A percentile compares a stretch with the other conserved stretches of the same genome.
These are phyloP conservation scores for Leishmania tarentolae DNA, from an alignment of 208 protist species.

Conservation along the genomic window DNA sequence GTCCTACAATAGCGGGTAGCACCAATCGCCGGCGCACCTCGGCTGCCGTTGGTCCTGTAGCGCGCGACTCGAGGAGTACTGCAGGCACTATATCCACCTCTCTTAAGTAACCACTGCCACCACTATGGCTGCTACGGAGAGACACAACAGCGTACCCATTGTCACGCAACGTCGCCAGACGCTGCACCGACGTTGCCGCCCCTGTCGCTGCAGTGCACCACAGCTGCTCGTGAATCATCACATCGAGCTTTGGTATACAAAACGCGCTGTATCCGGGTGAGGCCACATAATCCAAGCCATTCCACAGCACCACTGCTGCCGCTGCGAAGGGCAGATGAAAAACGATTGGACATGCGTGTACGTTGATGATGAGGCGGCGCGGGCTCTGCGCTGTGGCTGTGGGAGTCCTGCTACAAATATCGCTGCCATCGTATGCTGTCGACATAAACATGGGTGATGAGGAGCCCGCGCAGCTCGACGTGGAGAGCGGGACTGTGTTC, in stretches of 20 bases:
- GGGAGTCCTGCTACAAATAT: not conserved
- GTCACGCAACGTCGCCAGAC: conserved; percentile 14
- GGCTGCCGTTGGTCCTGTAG: conserved; percentile 14
- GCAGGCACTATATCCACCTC: conserved; percentile 10
- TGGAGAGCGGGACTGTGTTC: conserved; percentile 32
- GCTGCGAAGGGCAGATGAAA: conserved; percentile 39
- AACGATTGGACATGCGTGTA: conserved; percentile 42
- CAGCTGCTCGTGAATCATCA: conserved; percentile 31
- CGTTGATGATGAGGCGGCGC: conserved; percentile 29
- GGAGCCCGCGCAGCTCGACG: not conserved
- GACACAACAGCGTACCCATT: conserved; percentile 21
- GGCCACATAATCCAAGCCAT: conserved; percentile 30
- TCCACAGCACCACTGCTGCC: conserved; percentile 48
- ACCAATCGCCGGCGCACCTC: conserved; percentile 20
- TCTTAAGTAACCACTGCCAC: not conserved
- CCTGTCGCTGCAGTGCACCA: not conserved
- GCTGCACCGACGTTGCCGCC: conserved; percentile 5
- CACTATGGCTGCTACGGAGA: conserved; percentile 8
- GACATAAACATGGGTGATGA: not conserved
- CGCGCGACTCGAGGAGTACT: conserved; percentile 19
- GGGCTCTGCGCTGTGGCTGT: not conserved
- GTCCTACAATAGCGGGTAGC: conserved; percentile 16
- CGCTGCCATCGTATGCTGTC: not conserved
- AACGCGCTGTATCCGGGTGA: conserved; percentile 28
- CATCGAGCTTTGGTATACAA: conserved; percentile 23